Evolutionary conservation across 2,329 filamentous ascomycete species (phyloP).

Genomic region (Aspergillus novofumigatus): DNA sequence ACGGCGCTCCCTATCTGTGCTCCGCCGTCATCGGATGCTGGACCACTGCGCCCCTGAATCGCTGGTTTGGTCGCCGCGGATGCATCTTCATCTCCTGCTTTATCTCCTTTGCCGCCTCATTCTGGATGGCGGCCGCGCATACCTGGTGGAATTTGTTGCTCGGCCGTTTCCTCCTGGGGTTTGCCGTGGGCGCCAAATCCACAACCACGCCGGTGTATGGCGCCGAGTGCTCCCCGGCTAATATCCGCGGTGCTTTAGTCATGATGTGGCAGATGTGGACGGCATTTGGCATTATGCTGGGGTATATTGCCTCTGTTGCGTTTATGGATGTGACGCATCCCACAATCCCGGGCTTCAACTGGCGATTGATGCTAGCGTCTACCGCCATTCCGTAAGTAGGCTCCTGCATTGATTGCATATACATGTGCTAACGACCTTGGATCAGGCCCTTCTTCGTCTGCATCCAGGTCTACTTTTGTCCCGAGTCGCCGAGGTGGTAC

Average conservation of each 20-base stretch:
- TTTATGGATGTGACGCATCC: constrained; percentile 34
- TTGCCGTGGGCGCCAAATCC: constrained; percentile 42
- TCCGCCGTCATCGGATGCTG: constrained; percentile 46
- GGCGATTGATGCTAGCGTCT: constrained; percentile 67
- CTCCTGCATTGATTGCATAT: constrained; percentile 27
- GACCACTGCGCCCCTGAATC: constrained; percentile 46
- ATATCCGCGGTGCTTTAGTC: constrained; percentile 48
- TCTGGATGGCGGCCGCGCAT: constrained; percentile 42
- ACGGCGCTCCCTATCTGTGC: constrained; percentile 44
- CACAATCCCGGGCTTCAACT: constrained; percentile 48
- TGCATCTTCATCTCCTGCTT: constrained; percentile 42
- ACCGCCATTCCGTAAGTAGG: constrained; percentile 52
- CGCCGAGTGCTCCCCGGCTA: constrained; percentile 46
- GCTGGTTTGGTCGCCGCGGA: constrained; percentile 43
- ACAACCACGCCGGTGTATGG: constrained; percentile 47
- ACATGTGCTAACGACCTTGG: background rate
- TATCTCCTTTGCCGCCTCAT: constrained; percentile 38
- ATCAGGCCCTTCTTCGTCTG: constrained; percentile 47
- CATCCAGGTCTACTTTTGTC: constrained; percentile 62
- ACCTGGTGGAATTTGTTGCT: constrained; percentile 42
- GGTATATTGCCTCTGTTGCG: constrained; percentile 47
- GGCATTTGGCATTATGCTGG: constrained; percentile 45
- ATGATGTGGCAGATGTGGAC: constrained; percentile 53
- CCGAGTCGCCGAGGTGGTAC: constrained; percentile 50
- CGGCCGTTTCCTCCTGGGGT: constrained; percentile 40